These are phyloP conservation scores for Sclerotinia nivalis DNA, from an alignment of 2,329 filamentous ascomycete species.

Conservation along the genomic window DNA sequence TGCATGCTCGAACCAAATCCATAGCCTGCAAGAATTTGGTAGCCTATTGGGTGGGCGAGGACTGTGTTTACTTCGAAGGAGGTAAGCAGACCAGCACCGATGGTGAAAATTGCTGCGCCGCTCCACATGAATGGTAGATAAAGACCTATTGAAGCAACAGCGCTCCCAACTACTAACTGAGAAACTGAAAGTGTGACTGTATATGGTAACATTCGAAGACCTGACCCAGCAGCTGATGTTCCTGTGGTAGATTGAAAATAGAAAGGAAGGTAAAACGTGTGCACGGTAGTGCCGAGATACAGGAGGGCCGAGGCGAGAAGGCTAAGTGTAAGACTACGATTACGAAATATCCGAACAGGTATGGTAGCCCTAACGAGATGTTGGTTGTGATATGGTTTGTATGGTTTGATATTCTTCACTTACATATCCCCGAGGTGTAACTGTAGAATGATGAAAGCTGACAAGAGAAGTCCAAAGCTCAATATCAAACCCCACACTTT, in stretches of 20 bases:
- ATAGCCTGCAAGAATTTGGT: slow-evolving; percentile 55
- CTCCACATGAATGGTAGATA: slow-evolving; percentile 41
- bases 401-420: not conserved
- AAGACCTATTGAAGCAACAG: slow-evolving; percentile 37
- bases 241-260: slow-evolving; percentile 25
- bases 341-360: slow-evolving; percentile 1
- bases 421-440: slow-evolving; percentile 29
- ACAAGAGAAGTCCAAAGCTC: slow-evolving; percentile 36
- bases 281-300: not conserved
- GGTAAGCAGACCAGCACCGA: slow-evolving; percentile 55
- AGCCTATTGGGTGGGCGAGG: slow-evolving; percentile 52
- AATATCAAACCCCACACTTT: slow-evolving; percentile 44
- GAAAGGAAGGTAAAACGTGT: slow-evolving; percentile 1
- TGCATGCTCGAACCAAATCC: slow-evolving; percentile 60
- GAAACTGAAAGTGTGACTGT: slow-evolving; percentile 20
- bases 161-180: slow-evolving; percentile 16
- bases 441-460: slow-evolving; percentile 42
- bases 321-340: slow-evolving; percentile 7
- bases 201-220: slow-evolving; percentile 34
- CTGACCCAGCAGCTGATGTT: slow-evolving; percentile 28
- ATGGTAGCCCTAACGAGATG: slow-evolving; percentile 8
- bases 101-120: slow-evolving; percentile 35
- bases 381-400: not conserved
- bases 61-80: slow-evolving; percentile 45
- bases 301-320: slow-evolving; percentile 1